Conservation (phyloP, 805 yeast genomes). For the Lipomyces anomalus region DNA sequence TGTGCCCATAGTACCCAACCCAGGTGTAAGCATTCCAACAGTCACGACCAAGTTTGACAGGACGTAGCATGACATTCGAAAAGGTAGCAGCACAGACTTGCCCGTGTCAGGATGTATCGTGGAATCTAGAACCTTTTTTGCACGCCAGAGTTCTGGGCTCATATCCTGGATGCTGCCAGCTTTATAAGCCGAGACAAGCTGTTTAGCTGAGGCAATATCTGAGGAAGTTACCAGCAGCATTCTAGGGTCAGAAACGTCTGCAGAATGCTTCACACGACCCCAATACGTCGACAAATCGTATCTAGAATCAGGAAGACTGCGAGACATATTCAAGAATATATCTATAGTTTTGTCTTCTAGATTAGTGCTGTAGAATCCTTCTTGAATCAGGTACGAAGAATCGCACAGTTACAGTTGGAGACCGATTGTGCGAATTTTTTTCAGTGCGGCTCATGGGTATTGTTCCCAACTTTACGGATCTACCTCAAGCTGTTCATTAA, state of each 20-base stretch:
- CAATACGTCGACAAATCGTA: constrained; percentile 77
- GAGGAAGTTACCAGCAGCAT: constrained; percentile 69
- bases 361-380: too few species aligned
- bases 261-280: constrained; percentile 94
- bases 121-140: constrained; percentile 81
- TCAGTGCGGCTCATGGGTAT: too few species aligned
- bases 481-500: too few species aligned
- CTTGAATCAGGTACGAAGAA: too few species aligned
- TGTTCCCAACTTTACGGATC: too few species aligned
- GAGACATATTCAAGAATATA: constrained; percentile 30
- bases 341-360: constrained; percentile 1
- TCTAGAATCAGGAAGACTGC: constrained; percentile 70
- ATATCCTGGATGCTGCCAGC: constrained; percentile 59
- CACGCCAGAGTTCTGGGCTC: constrained; percentile 82
- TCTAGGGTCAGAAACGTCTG: constrained; percentile 85
- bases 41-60: constrained; percentile 90
- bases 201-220: constrained; percentile 60
- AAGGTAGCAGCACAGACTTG: constrained; percentile 84
- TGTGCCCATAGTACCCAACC: constrained; percentile 82
- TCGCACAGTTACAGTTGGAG: too few species aligned
- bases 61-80: constrained; percentile 95
- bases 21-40: constrained; percentile 96
- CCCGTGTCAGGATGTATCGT: constrained; percentile 93
- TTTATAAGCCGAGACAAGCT: constrained; percentile 62
- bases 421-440: too few species aligned